Evolutionary conservation across 768 basidiomycete species (phyloP).

Genomic region (Boletus rubescentipes): DNA sequence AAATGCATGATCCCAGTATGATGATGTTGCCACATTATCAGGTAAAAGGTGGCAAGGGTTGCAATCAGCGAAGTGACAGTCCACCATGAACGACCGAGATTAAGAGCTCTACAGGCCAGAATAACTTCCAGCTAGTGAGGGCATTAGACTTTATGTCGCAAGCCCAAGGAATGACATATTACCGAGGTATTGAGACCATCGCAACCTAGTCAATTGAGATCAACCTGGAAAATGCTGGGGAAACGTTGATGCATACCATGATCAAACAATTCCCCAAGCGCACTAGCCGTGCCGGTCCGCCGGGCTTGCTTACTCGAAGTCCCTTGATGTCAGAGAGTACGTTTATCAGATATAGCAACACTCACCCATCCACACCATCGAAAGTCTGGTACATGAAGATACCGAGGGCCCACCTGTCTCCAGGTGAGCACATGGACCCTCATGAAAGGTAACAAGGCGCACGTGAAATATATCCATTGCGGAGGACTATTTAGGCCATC

Average conservation of each 20-base stretch:
- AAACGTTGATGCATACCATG: slow-evolving; percentile 58
- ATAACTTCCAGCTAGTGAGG: slow-evolving; percentile 78
- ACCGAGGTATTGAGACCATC: slow-evolving; percentile 96
- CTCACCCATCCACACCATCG: slow-evolving; percentile 87
- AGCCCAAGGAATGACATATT: slow-evolving; percentile 7
- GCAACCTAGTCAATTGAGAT: slow-evolving; percentile 52
- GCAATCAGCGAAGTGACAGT: slow-evolving; percentile 83
- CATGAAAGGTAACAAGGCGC: slow-evolving; percentile 28
- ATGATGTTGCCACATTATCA: slow-evolving; percentile 83
- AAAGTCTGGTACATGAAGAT: slow-evolving; percentile 90
- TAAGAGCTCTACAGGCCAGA: slow-evolving; percentile 79
- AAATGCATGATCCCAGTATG: slow-evolving; percentile 92
- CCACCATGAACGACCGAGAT: slow-evolving; percentile 96
- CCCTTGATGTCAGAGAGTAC: slow-evolving; percentile 1
- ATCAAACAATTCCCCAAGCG: slow-evolving; percentile 97
- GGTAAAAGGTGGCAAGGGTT: slow-evolving; percentile 67
- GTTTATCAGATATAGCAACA: not conserved
- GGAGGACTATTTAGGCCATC: slow-evolving; percentile 65
- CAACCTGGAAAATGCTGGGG: not conserved
- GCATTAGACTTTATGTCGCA: not conserved
- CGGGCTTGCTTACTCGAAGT: slow-evolving; percentile 84
- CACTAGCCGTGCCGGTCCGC: slow-evolving; percentile 95
- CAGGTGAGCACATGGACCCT: not conserved
- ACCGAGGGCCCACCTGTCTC: slow-evolving; percentile 75
- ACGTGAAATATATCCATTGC: slow-evolving; percentile 91